phyloP scores from a whole-genome alignment of 352 stramenopile species.

The Phytophthora hybrid region DNA sequence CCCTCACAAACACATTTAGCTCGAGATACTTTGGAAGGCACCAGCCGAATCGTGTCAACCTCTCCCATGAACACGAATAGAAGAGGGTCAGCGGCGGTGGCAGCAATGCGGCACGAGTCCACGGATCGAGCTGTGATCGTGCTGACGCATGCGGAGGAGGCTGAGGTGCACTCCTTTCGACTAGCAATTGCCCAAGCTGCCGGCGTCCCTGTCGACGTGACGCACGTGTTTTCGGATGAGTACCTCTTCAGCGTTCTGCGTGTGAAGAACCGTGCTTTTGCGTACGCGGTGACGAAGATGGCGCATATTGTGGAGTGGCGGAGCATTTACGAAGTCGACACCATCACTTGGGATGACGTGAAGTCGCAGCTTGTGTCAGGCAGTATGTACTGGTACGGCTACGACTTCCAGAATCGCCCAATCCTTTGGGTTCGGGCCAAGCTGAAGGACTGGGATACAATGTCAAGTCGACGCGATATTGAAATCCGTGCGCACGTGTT shows the following conservation, averaged over 20 bases:
- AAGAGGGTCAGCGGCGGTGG: slow-evolving; percentile 23
- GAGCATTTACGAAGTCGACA: slow-evolving; percentile 52
- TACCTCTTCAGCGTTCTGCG: slow-evolving; percentile 69
- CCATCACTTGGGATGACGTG: slow-evolving; percentile 50
- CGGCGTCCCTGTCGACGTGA: slow-evolving; percentile 41
- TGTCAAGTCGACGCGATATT: slow-evolving; percentile 53
- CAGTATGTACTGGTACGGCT: slow-evolving; percentile 81
- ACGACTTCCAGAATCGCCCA: slow-evolving; percentile 70
- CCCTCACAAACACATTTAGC: slow-evolving; percentile 17
- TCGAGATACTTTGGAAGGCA: neutral
- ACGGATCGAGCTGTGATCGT: slow-evolving; percentile 28
- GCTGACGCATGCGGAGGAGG: slow-evolving; percentile 41
- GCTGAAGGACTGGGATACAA: slow-evolving; percentile 68
- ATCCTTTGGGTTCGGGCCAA: slow-evolving; percentile 73
- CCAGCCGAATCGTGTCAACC: neutral
- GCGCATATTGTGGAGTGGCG: slow-evolving; percentile 62
- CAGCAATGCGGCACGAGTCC: slow-evolving; percentile 24
- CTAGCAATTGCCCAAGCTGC: slow-evolving; percentile 57
- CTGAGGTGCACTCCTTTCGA: slow-evolving; percentile 59
- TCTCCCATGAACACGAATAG: slow-evolving; percentile 22
- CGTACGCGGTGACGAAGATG: slow-evolving; percentile 72
- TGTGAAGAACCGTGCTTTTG: slow-evolving; percentile 69
- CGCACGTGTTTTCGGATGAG: slow-evolving; percentile 61
- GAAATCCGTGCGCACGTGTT: slow-evolving; percentile 73
- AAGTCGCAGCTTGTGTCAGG: slow-evolving; percentile 51